These are phyloP conservation scores for Cladophialophora immunda DNA, from an alignment of 2,329 filamentous ascomycete species.

Conservation along the genomic window DNA sequence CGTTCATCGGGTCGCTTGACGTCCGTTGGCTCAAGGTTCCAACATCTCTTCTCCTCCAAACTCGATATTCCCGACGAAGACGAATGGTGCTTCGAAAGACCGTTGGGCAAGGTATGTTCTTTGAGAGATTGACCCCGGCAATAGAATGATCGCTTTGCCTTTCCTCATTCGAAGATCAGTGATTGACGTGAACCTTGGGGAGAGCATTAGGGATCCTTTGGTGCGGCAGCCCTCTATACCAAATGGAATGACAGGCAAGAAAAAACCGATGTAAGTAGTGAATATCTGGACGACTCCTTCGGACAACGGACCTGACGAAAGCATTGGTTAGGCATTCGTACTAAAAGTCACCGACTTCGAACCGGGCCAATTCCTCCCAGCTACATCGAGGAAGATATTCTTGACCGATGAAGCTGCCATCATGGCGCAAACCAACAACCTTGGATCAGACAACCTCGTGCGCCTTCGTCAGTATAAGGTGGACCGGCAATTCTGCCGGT, in stretches of 20 bases:
- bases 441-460: constrained; percentile 17
- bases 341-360: constrained; percentile 10
- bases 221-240: constrained; percentile 28
- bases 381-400: constrained; percentile 6
- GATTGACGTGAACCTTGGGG: background rate
- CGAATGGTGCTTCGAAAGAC: constrained; percentile 32
- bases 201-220: constrained; percentile 24
- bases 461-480: constrained; percentile 28
- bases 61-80: constrained; percentile 26
- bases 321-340: constrained; percentile 7
- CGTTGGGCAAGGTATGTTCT: constrained; percentile 23
- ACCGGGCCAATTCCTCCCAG: background rate
- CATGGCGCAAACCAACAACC: constrained; percentile 32
- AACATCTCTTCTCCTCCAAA: constrained; percentile 25
- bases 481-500: constrained; percentile 24
- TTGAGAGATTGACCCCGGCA: background rate
- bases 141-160: background rate
- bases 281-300: background rate
- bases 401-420: constrained; percentile 25
- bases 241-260: constrained; percentile 24
- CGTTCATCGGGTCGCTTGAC: constrained; percentile 3
- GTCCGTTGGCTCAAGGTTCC: constrained; percentile 22
- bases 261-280: constrained; percentile 23
- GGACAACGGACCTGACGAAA: background rate
- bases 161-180: background rate